Evolutionary conservation across 495 filamentous ascomycete species (phyloP).

Genomic region (Parathielavia hyrcaniae): DNA sequence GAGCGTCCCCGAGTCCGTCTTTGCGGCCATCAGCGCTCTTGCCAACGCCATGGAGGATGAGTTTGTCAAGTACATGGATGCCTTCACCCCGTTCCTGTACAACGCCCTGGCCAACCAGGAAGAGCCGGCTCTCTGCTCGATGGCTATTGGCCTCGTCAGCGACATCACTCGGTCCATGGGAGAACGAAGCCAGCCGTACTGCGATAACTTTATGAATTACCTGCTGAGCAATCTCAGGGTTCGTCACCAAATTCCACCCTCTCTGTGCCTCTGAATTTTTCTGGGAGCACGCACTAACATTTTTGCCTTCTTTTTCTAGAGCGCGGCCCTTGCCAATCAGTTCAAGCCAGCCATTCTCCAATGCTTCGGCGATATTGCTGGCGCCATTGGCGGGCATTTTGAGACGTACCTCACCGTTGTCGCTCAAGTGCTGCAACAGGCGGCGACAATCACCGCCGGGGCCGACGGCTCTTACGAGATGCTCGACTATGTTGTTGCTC

Average conservation of each 20-base stretch:
- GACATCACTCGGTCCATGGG: slow-evolving; percentile 90
- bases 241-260: slow-evolving; percentile 31
- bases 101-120: slow-evolving; percentile 92
- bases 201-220: slow-evolving; percentile 96
- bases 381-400: slow-evolving; percentile 87
- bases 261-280: neutral
- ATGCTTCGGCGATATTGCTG: slow-evolving; percentile 96
- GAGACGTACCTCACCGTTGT: slow-evolving; percentile 89
- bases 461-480: slow-evolving; percentile 77
- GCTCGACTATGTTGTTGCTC: slow-evolving; percentile 88
- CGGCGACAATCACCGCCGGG: slow-evolving; percentile 67
- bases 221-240: slow-evolving; percentile 84
- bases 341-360: slow-evolving; percentile 98
- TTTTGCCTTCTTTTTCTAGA: slow-evolving; percentile 40
- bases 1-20: slow-evolving; percentile 87
- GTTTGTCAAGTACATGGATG: slow-evolving; percentile 94
- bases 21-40: slow-evolving; percentile 80
- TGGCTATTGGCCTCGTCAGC: slow-evolving; percentile 95
- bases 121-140: slow-evolving; percentile 84
- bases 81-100: slow-evolving; percentile 84
- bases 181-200: slow-evolving; percentile 83
- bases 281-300: slow-evolving; percentile 1
- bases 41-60: slow-evolving; percentile 84
- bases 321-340: slow-evolving; percentile 75
- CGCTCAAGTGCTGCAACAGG: slow-evolving; percentile 88